A percentile compares a stretch with the other conserved stretches of the same genome.
Evolutionary conservation across 2,329 filamentous ascomycete genomes (phyloP).

Genomic region (Claviceps pazoutovae): DNA sequence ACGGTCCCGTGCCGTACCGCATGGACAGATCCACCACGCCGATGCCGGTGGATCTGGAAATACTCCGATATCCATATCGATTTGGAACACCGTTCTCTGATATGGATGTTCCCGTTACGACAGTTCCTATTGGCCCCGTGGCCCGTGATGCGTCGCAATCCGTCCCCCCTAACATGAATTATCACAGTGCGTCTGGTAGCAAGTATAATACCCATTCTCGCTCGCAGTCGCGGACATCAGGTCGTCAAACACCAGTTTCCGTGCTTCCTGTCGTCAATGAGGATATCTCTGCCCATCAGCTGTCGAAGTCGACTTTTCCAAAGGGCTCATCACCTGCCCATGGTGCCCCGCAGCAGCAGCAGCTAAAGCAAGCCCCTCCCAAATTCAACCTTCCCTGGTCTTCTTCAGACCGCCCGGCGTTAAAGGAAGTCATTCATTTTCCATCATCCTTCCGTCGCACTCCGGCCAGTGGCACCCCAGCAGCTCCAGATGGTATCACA

Average conservation of each 20-base stretch:
- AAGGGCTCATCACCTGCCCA: constrained; percentile 21
- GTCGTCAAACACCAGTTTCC: constrained; percentile 52
- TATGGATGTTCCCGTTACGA: constrained; percentile 73
- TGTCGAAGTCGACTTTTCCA: constrained; percentile 18
- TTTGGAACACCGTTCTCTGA: constrained; percentile 83
- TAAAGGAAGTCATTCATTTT: constrained; percentile 32
- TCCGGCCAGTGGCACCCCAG: constrained; percentile 14
- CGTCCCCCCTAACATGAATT: constrained; percentile 87
- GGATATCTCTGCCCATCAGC: constrained; percentile 33
- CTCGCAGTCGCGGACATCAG: constrained; percentile 41
- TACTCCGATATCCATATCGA: constrained; percentile 49
- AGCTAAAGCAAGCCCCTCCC: constrained; percentile 36
- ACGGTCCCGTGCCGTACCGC: constrained; percentile 32
- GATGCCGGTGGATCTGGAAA: constrained; percentile 41
- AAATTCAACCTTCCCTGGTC: constrained; percentile 44
- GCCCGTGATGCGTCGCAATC: constrained; percentile 74
- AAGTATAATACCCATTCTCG: constrained; percentile 23
- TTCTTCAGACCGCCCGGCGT: constrained; percentile 28
- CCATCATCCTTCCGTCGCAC: constrained; percentile 12
- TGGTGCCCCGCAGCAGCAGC: constrained; percentile 21
- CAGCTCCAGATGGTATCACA: constrained; percentile 38
- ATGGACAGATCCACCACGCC: constrained; percentile 36
- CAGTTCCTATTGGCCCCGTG: constrained; percentile 56
- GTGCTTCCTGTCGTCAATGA: constrained; percentile 58
- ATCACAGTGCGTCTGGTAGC: constrained; percentile 33